Conservation (phyloP, 2,329 filamentous ascomycete genomes). For the Orbilia quercus region DNA sequence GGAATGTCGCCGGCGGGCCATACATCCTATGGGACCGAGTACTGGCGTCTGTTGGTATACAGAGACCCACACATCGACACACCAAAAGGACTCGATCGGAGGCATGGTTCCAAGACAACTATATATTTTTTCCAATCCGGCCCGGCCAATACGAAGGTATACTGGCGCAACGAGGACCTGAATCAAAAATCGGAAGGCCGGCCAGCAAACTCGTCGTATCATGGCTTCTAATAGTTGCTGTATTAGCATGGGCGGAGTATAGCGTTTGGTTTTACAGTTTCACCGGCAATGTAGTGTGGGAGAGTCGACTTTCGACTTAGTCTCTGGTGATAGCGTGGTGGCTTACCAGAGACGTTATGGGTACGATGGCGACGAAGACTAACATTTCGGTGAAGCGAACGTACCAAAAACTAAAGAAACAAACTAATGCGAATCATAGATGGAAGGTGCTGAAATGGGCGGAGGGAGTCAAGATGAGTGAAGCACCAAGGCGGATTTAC, state of each 20-base stretch:
- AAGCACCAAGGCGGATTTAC: not conserved
- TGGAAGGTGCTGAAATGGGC: slow-evolving; percentile 4
- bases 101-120: not conserved
- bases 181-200: not conserved
- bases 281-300: not conserved
- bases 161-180: slow-evolving; percentile 12
- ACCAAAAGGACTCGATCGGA: slow-evolving; percentile 12
- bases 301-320: not conserved
- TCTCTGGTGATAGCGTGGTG: not conserved
- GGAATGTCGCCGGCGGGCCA: not conserved
- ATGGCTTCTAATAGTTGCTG: not conserved
- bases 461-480: not conserved
- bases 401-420: not conserved
- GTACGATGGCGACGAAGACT: not conserved
- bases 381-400: not conserved
- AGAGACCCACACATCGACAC: slow-evolving; percentile 8
- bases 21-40: not conserved
- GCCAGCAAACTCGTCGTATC: not conserved
- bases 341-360: not conserved
- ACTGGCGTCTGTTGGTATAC: slow-evolving; percentile 14
- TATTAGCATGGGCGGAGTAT: not conserved
- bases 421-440: not conserved
- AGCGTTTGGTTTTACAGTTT: not conserved
- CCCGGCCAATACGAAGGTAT: not conserved
- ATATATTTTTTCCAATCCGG: slow-evolving; percentile 27